Evolutionary conservation across 352 stramenopile genomes (phyloP).

Genomic region (Phytophthora cactorum): DNA sequence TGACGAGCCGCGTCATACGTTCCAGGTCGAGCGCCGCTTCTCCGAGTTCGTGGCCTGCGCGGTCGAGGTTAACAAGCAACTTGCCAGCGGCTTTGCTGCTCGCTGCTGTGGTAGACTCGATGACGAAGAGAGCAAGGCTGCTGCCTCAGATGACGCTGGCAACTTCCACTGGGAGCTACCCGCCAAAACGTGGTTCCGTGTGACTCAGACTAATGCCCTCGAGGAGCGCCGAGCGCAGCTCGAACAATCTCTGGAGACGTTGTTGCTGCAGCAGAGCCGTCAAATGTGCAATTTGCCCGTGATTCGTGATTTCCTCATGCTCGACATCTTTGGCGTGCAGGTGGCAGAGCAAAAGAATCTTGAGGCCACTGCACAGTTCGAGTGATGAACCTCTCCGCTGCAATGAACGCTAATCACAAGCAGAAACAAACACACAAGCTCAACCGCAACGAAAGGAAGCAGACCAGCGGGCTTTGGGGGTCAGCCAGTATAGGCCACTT

Average conservation of each 20-base stretch:
- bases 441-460: conserved; percentile 13
- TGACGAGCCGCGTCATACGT: conserved; percentile 46
- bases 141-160: background rate
- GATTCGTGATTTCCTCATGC: conserved; percentile 81
- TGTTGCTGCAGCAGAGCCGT: conserved; percentile 52
- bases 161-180: conserved; percentile 68
- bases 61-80: conserved; percentile 46
- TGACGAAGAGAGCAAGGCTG: conserved; percentile 20
- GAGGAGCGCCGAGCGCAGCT: conserved; percentile 72
- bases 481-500: conserved; percentile 2
- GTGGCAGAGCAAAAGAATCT: conserved; percentile 67
- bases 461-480: conserved; percentile 9
- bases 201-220: conserved; percentile 63
- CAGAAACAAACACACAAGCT: conserved; percentile 10
- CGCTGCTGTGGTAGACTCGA: conserved; percentile 11
- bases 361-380: conserved; percentile 16
- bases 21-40: conserved; percentile 71
- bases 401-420: conserved; percentile 4
- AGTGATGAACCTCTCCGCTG: conserved; percentile 21
- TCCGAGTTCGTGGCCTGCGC: conserved; percentile 81
- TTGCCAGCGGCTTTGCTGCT: conserved; percentile 26
- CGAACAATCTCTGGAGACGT: conserved; percentile 53
- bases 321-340: conserved; percentile 80
- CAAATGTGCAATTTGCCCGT: conserved; percentile 51
- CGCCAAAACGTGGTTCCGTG: conserved; percentile 81